A percentile compares a stretch with the other conserved stretches of the same genome.
Conservation (phyloP, 495 filamentous ascomycete genomes). For the Wilcoxina mikolae region DNA sequence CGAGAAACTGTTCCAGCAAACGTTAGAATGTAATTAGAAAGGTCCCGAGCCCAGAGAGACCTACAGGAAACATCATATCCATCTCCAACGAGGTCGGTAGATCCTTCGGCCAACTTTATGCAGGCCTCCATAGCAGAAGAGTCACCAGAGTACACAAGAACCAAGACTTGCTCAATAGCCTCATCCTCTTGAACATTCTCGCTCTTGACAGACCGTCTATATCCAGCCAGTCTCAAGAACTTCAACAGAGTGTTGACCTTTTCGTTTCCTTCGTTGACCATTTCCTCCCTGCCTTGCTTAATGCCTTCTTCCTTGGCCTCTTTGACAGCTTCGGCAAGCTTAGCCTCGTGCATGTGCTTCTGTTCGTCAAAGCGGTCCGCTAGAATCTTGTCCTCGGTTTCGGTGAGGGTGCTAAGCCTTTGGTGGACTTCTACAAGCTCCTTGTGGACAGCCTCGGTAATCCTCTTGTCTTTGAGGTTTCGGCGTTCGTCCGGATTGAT, state of each 20-base stretch:
- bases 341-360: conserved; percentile 56
- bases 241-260: conserved; percentile 50
- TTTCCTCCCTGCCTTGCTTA: conserved; percentile 40
- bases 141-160: conserved; percentile 74
- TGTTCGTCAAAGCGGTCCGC: conserved; percentile 50
- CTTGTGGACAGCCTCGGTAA: conserved; percentile 53
- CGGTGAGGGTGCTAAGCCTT: conserved; percentile 68
- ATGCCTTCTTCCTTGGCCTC: conserved; percentile 47
- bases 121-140: conserved; percentile 68
- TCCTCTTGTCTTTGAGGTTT: conserved; percentile 78
- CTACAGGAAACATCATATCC: conserved; percentile 20
- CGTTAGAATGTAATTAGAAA: conserved; percentile 8
- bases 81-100: conserved; percentile 41
- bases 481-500: conserved; percentile 90
- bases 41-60: not conserved
- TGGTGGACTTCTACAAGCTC: conserved; percentile 74
- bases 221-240: conserved; percentile 65
- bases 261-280: conserved; percentile 43
- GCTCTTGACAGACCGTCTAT: conserved; percentile 45
- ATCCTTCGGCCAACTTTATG: conserved; percentile 69
- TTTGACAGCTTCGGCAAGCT: conserved; percentile 53
- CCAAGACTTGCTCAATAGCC: conserved; percentile 80
- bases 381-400: conserved; percentile 40
- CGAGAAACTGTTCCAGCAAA: conserved; percentile 14
- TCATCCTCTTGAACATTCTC: conserved; percentile 59